Evolutionary conservation across 805 yeast species (phyloP).

Genomic region (Pichia phayaonensis): DNA sequence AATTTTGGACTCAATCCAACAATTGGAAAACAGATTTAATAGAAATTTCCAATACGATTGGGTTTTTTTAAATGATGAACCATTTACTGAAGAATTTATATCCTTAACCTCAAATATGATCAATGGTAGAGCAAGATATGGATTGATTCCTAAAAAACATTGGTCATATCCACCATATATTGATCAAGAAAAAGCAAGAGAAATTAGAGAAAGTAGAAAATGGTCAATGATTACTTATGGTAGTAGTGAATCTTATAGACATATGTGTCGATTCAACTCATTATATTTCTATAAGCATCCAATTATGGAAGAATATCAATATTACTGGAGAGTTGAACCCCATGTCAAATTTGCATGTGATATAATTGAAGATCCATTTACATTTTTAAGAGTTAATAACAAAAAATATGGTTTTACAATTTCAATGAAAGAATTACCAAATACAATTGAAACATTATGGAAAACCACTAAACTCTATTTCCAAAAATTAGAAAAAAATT

Average conservation of each 20-base stretch:
- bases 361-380: constrained; percentile 47
- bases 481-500: constrained; percentile 10
- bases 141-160: constrained; percentile 38
- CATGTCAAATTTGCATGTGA: constrained; percentile 45
- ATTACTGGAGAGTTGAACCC: constrained; percentile 60
- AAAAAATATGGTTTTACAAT: constrained; percentile 48
- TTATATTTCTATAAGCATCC: constrained; percentile 52
- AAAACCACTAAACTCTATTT: constrained; percentile 37
- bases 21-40: constrained; percentile 36
- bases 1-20: constrained; percentile 34
- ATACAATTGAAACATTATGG: constrained; percentile 49
- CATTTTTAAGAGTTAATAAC: constrained; percentile 41
- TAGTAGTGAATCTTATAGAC: constrained; percentile 58
- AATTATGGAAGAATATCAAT: constrained; percentile 43
- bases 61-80: constrained; percentile 43
- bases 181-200: constrained; percentile 33
- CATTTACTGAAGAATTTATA: constrained; percentile 37
- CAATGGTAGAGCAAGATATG: constrained; percentile 41
- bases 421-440: constrained; percentile 42
- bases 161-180: constrained; percentile 48
- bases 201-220: constrained; percentile 28
- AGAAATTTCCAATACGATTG: constrained; percentile 34
- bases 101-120: constrained; percentile 29
- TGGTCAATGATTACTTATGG: constrained; percentile 48
- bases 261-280: constrained; percentile 52